These are phyloP conservation scores for Syzygium jambos DNA, from an alignment of 345 rosid species.

Conservation along the genomic window DNA sequence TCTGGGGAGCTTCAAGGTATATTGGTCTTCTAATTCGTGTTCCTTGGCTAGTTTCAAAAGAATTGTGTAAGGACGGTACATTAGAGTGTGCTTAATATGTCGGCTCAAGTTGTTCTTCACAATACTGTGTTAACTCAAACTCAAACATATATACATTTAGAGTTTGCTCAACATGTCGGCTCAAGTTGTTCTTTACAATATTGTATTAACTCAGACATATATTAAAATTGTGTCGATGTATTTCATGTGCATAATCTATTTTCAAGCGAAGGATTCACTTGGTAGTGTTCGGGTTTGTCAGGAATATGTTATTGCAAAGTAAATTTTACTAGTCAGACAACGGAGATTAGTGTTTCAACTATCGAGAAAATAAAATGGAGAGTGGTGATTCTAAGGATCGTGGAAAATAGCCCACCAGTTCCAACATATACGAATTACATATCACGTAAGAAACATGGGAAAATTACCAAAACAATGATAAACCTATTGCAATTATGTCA, in stretches of 20 bases:
- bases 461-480: too few relatives aligned
- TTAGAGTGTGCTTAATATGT: neutral
- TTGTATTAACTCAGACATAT: neutral
- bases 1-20: constrained; percentile 27
- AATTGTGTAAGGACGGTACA: neutral
- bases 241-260: neutral
- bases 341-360: neutral
- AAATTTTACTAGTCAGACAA: neutral
- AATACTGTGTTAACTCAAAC: neutral
- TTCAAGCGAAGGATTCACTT: neutral
- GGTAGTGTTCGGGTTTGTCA: neutral
- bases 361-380: neutral
- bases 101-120: neutral
- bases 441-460: neutral
- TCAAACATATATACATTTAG: neutral
- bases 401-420: neutral
- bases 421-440: neutral
- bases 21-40: neutral
- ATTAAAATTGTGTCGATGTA: neutral
- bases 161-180: neutral
- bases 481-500: neutral
- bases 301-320: neutral
- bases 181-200: neutral
- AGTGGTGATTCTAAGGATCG: neutral
- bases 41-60: too few relatives aligned